Evolutionary conservation across 495 filamentous ascomycete species (phyloP), one percentile per base, ranked within the genome.

Genomic region (Hyphodiscus hymeniophilus): DNA sequence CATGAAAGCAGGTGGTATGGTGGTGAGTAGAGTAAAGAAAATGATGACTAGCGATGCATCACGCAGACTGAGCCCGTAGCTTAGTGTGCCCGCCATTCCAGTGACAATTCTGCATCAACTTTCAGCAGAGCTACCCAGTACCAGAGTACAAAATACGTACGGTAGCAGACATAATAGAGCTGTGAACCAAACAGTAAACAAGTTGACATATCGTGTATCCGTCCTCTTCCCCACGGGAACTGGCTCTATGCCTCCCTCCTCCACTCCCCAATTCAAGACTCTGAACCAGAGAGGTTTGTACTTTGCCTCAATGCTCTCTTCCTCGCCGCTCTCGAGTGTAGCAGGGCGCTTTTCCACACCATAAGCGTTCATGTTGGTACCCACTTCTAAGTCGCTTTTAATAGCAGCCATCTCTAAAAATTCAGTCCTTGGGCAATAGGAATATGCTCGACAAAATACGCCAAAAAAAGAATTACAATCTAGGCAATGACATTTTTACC

Each of bases 221-320:
- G 64, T 75, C 36, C 74, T 61, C 47, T 76, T 70, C 54, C 74
- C 68, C 26, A 73, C 48, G 1, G 74, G 67, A 18, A 77, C 67
- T 0, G 73, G 73, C 32, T 66, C 57, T 40, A 75, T 70, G 38
- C 74, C 74, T 48, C 70, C 60, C 18, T 69, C 59, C 57, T 76
- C 69, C 11, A 71, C 56, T 2, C 60, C n/a, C 50, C 66, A 69
- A 66, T 33, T 7, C 34, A 20, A 38, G 3, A 38, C 7, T 20
- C 18, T 38, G 2, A 16, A 8, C 34, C 34, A 38, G n/a, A 38
- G n/a, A n/a, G n/a, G n/a, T n/a, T 28, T 4, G 26, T 10, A 28
- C 26, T 28, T 28, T 28, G 18, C 34, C n/a, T 4, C 34, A 38
- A 38, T 11, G 6, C 12, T 34, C 3, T 34, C 34, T 16, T 38